phyloP scores from a whole-genome alignment of 352 stramenopile genomes.

The Pythium oligandrum region DNA sequence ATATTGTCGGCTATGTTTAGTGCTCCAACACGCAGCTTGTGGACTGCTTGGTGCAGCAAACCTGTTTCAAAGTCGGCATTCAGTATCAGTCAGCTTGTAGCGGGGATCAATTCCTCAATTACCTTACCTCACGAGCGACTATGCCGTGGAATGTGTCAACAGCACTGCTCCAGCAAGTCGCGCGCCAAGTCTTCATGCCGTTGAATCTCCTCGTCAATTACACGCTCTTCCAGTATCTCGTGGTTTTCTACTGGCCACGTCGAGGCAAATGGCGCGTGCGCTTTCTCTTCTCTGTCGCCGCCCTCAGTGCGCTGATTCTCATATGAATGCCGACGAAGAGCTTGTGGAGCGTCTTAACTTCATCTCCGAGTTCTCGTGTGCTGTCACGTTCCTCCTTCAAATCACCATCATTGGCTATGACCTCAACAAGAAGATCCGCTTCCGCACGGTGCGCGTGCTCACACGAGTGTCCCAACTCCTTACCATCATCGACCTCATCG shows the following conservation, averaged over 20 bases:
- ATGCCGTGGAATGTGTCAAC: no score
- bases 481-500: no score
- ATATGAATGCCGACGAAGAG: constrained; percentile 2
- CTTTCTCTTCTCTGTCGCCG: constrained; percentile 4
- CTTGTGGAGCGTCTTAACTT: constrained; percentile 16
- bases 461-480: no score
- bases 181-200: no score
- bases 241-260: constrained; percentile 9
- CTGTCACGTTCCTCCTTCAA: constrained; percentile 17
- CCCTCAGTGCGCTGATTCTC: constrained; percentile 3
- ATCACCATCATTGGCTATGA: constrained; percentile 17
- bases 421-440: constrained; percentile 7
- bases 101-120: no score
- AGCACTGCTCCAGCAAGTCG: no score
- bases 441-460: not conserved
- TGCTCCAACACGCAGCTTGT: no score
- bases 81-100: no score
- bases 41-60: no score
- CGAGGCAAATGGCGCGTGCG: constrained; percentile 4
- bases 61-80: no score
- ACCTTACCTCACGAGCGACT: no score
- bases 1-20: no score
- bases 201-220: constrained; percentile 11
- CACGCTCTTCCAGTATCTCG: constrained; percentile 14
- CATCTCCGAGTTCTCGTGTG: constrained; percentile 15